Conservation (phyloP, 2,329 filamentous ascomycete species). For the Chaetomium sp. region DNA sequence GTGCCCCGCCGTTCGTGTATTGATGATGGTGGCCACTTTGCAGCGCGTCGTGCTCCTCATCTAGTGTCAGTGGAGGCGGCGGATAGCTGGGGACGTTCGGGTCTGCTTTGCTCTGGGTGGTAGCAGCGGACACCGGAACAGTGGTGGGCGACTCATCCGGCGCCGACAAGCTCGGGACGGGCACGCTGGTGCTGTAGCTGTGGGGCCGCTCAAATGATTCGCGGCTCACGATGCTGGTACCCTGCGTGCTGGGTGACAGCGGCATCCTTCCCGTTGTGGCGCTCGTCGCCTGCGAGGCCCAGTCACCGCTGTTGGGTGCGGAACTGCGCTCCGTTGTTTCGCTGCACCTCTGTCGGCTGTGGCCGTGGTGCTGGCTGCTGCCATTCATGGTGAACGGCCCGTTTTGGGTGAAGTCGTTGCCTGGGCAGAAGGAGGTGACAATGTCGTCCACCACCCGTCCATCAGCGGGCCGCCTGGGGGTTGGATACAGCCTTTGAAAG, state of each 20-base stretch:
- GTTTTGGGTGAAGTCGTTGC: constrained; percentile 52
- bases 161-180: constrained; percentile 45
- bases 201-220: constrained; percentile 56
- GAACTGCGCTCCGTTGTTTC: constrained; percentile 65
- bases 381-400: constrained; percentile 50
- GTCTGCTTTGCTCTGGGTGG: constrained; percentile 35
- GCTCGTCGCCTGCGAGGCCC: constrained; percentile 64
- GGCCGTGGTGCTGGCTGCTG: constrained; percentile 46
- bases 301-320: constrained; percentile 57
- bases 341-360: constrained; percentile 56
- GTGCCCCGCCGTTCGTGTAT: constrained; percentile 17
- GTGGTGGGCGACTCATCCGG: constrained; percentile 42
- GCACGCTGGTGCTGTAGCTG: constrained; percentile 42
- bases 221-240: constrained; percentile 65
- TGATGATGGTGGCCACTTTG: constrained; percentile 27
- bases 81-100: constrained; percentile 7
- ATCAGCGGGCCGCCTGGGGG: constrained; percentile 40
- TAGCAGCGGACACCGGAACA: constrained; percentile 36
- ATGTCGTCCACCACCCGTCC: constrained; percentile 51
- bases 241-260: constrained; percentile 65
- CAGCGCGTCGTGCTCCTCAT: constrained; percentile 41
- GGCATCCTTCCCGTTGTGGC: constrained; percentile 66
- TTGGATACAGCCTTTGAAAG: constrained; percentile 38
- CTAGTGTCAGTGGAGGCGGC: constrained; percentile 17
- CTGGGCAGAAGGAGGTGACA: constrained; percentile 49